Percentiles rank a stretch among this genome's conserved stretches.
Conservation (phyloP, 2,329 filamentous ascomycete genomes). For the Byssoonygena ceratinophila region DNA sequence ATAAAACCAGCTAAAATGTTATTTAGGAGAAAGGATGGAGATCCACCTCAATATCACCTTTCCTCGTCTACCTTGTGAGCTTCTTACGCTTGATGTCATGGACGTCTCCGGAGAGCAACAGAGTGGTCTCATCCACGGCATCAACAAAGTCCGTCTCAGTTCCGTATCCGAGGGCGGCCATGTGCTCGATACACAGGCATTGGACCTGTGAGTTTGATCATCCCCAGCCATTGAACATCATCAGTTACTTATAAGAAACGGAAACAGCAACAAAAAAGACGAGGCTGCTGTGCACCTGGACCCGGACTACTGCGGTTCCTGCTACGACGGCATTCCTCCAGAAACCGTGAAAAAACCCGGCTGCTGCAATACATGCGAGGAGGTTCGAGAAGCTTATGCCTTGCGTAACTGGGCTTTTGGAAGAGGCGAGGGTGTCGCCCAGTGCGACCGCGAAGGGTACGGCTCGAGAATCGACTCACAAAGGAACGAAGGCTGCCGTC, state of each 20-base stretch:
- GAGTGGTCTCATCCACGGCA: constrained; percentile 81
- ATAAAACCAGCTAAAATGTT: constrained; percentile 8
- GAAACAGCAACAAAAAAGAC: constrained; percentile 52
- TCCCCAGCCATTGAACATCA: neutral
- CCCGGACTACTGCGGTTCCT: constrained; percentile 84
- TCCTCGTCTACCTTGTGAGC: constrained; percentile 83
- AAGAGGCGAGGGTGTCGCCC: constrained; percentile 80
- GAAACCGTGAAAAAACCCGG: constrained; percentile 62
- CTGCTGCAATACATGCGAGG: constrained; percentile 95
- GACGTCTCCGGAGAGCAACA: constrained; percentile 97
- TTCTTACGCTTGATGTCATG: constrained; percentile 96
- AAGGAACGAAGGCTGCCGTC: constrained; percentile 82
- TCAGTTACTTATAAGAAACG: constrained; percentile 1
- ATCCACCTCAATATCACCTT: constrained; percentile 97
- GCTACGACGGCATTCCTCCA: constrained; percentile 75
- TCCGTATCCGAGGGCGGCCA: constrained; percentile 62
- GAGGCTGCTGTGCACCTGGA: constrained; percentile 68
- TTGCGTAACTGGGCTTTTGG: constrained; percentile 87
- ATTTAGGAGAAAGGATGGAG: constrained; percentile 86
- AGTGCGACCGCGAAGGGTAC: constrained; percentile 92
- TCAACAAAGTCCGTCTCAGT: constrained; percentile 77
- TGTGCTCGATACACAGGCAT: constrained; percentile 58
- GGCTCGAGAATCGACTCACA: constrained; percentile 77
- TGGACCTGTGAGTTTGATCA: constrained; percentile 50
- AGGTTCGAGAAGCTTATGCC: constrained; percentile 91